phyloP scores from a whole-genome alignment of 306 rosid genomes.

The Prinsepia uniflora region DNA sequence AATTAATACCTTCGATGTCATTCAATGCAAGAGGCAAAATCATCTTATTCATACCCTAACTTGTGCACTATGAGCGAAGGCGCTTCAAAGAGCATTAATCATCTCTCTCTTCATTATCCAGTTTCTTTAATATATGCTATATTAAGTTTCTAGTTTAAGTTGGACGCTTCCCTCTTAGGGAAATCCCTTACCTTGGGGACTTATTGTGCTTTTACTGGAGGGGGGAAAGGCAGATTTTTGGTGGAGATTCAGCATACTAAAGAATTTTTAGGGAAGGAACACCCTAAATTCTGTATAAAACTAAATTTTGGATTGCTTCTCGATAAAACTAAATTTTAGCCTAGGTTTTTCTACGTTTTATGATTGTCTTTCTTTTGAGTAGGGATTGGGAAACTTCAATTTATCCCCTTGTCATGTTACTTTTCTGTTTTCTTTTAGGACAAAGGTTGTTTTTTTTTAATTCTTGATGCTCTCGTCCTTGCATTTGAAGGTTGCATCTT shows the following conservation, averaged over 20 bases:
- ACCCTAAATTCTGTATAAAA: not conserved
- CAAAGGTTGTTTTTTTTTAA: not conserved
- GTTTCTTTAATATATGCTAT: not conserved
- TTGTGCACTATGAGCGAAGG: no score
- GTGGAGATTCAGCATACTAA: not conserved
- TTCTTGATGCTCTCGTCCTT: not conserved
- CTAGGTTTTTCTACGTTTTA: not conserved
- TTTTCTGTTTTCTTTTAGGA: not conserved
- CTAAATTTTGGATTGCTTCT: not conserved
- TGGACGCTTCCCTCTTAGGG: not conserved
- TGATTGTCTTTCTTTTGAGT: not conserved
- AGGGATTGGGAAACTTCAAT: not conserved
- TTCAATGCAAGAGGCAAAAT: not conserved
- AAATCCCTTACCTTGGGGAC: not conserved
- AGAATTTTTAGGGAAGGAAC: not conserved
- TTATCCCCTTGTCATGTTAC: not conserved
- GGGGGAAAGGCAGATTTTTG: not conserved
- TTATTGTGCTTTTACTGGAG: not conserved
- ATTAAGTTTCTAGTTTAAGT: not conserved
- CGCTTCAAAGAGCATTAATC: not conserved
- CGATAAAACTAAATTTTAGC: slow-evolving; percentile 1
- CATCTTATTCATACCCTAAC: not conserved
- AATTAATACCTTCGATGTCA: not conserved
- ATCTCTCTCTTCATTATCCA: not conserved
- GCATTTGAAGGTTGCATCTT: slow-evolving; percentile 1